These are phyloP conservation scores for Zymoseptoria ardabiliae DNA, from an alignment of 2,329 filamentous ascomycete species.

Conservation along the genomic window DNA sequence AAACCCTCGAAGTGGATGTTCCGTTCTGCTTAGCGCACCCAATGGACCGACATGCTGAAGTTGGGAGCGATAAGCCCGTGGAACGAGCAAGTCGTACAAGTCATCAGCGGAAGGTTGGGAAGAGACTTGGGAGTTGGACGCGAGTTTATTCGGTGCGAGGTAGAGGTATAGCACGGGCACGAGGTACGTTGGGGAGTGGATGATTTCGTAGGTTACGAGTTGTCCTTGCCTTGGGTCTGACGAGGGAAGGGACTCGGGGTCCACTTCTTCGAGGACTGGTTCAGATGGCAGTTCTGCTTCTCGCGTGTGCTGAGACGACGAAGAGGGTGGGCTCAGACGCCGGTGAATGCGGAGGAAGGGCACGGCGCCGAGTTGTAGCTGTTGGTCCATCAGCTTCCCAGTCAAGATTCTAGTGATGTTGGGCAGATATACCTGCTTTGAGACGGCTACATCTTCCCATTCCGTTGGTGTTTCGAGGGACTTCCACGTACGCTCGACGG, in stretches of 20 bases:
- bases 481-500: background rate
- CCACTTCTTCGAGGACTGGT: background rate
- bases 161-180: conserved; percentile 40
- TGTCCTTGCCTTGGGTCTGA: background rate
- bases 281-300: background rate
- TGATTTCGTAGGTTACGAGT: conserved; percentile 31
- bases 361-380: background rate
- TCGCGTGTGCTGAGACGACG: background rate
- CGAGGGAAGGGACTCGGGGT: background rate
- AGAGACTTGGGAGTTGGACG: background rate
- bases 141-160: background rate
- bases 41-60: conserved; percentile 28
- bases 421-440: background rate
- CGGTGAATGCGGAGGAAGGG: background rate
- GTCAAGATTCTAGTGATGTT: background rate
- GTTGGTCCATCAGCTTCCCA: background rate
- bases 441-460: background rate
- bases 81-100: conserved; percentile 33
- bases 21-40: conserved; percentile 35
- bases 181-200: conserved; percentile 38
- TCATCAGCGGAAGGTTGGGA: conserved; percentile 11
- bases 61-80: conserved; percentile 28
- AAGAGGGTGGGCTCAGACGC: background rate
- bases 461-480: background rate
- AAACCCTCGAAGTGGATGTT: conserved; percentile 72